Percentiles rank a stretch among this genome's conserved stretches.
phyloP scores from a whole-genome alignment of 371 early-diverging fungal species.

The Lichtheimia hyalospora region DNA sequence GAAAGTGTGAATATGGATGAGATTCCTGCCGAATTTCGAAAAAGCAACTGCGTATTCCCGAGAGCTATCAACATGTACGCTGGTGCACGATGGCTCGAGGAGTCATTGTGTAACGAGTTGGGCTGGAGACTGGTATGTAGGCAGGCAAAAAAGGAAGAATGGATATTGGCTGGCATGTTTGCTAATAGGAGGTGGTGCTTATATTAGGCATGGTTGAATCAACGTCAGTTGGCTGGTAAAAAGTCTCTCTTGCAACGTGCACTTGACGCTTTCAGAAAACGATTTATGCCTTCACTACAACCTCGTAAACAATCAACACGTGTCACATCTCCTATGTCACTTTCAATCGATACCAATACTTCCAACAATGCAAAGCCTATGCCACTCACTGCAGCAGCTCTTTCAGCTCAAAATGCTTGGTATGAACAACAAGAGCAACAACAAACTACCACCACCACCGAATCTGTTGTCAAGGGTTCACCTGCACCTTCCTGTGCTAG shows the following conservation, averaged over 20 bases:
- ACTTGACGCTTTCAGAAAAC: slow-evolving; percentile 45
- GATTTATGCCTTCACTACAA: slow-evolving; percentile 43
- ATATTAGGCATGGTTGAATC: slow-evolving; percentile 49
- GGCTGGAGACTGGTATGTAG: slow-evolving; percentile 49
- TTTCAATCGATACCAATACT: background rate
- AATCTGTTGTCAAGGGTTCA: slow-evolving; percentile 8
- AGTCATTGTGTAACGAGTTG: slow-evolving; percentile 48
- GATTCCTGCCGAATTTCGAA: slow-evolving; percentile 40
- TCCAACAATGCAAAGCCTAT: slow-evolving; percentile 7
- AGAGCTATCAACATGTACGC: slow-evolving; percentile 25
- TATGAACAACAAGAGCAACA: slow-evolving; percentile 21
- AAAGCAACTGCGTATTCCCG: slow-evolving; percentile 42
- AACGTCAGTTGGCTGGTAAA: slow-evolving; percentile 41
- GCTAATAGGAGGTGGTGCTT: slow-evolving; percentile 2
- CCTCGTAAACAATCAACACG: slow-evolving; percentile 38
- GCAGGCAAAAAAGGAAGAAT: background rate
- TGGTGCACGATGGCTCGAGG: slow-evolving; percentile 32
- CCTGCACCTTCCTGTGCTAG: slow-evolving; percentile 29
- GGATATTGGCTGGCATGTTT: slow-evolving; percentile 2
- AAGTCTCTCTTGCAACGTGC: slow-evolving; percentile 50
- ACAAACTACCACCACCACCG: background rate
- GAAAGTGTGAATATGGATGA: slow-evolving; percentile 40
- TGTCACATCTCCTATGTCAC: slow-evolving; percentile 17
- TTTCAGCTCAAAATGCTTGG: slow-evolving; percentile 42
- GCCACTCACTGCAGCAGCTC: slow-evolving; percentile 33